Evolutionary conservation across 148 eudicot species (phyloP).

Genomic region (Rhododendron mucronatum): DNA sequence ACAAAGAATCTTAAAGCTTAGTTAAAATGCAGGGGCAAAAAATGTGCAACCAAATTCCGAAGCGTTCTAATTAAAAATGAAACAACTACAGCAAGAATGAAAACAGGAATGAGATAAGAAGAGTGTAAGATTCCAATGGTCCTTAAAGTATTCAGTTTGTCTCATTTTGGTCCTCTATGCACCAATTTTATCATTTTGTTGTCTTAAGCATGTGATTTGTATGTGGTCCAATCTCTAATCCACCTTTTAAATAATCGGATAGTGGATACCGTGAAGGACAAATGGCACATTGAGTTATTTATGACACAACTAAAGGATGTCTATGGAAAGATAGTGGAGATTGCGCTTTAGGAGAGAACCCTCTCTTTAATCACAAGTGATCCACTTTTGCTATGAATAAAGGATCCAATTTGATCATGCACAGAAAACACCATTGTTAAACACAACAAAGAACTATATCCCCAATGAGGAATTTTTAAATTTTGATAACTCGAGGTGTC

Average conservation of each 20-base stretch:
- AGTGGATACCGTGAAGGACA: not conserved
- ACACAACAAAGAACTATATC: not conserved
- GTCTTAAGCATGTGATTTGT: not conserved
- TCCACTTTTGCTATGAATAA: not conserved
- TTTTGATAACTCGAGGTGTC: not conserved
- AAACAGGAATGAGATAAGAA: slow-evolving; percentile 5
- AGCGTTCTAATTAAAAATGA: not conserved
- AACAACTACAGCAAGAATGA: not conserved
- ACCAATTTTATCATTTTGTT: not conserved
- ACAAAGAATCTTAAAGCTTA: not conserved
- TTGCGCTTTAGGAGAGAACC: not conserved
- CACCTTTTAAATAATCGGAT: not conserved
- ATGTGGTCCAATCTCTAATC: not conserved
- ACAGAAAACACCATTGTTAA: not conserved
- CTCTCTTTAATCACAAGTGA: not conserved
- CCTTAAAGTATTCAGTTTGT: not conserved
- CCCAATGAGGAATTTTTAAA: not conserved
- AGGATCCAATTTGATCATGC: not conserved
- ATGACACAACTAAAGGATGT: not conserved
- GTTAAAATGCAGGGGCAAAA: not conserved
- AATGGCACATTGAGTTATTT: not conserved
- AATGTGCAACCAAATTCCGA: not conserved
- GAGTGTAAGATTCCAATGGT: not conserved
- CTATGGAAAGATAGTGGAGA: not conserved
- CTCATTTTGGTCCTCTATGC: not conserved